Base-by-base conservation (phyloP, 164 flowering plant genomes). In the Protea cynaroides region DNA sequence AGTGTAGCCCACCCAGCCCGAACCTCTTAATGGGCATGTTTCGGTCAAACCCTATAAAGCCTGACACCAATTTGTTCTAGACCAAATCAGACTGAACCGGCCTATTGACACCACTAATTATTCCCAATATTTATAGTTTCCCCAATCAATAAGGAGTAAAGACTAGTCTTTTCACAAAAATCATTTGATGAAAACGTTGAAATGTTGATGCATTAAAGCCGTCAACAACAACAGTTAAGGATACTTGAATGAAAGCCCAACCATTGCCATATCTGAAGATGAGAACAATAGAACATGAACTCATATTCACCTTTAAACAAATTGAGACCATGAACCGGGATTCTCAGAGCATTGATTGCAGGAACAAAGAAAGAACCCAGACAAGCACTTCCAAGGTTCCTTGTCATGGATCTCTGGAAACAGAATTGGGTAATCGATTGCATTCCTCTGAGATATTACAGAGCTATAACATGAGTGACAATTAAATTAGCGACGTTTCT, bases 281-380 rank as follows among this genome's bases (percentile, higher is more conserved):
- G 94, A 0, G 98, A 97, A 67, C 98, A 93, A 70, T 86, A 93
- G 70, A 90, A 93, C 96, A 93, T 87, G 79, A 90, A 93, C 64
- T 90, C 98, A 65, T 93, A 97, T 67, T 93, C 98, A 50, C 97
- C 98, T 74, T 87, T 88, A 15, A 93, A 77, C 78, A 93, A 73
- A 78, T 93, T 90, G 69, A 93, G 66, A 8, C 75, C 90, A 7
- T 94, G 72, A 0, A 96, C 90, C 1, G 90, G 67, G 29, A 90
- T 83, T 61, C 98, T 74, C 68, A 93, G 58, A 25, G 87, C 84
- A 71, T 93, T 97, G 50, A 93, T 90, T 0, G 84, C 40, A 0
- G 98, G 98, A 37, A 93, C 90, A 57, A 88, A 90, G 7, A 89
- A 65, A 0, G 98, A 93, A 8, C 91, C 98, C 7, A 93, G 77